Conservation (phyloP, 1,139 yeast genomes). For the Zygotorulaspora mrakii region DNA sequence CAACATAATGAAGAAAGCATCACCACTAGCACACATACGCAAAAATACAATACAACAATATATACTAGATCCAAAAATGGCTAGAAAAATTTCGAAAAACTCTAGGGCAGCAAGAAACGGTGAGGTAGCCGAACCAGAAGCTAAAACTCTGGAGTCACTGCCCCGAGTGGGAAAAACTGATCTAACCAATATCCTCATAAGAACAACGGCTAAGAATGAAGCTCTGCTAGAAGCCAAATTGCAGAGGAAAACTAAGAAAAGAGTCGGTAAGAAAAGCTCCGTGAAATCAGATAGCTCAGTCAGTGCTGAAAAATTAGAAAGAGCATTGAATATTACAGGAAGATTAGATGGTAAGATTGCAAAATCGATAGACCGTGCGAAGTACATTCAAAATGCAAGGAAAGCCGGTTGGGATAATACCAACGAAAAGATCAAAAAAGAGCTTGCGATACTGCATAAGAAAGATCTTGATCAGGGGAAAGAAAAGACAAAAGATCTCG, state of each 20-base stretch:
- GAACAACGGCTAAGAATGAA: slow-evolving; percentile 65
- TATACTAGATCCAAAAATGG: slow-evolving; percentile 32
- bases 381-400: slow-evolving; percentile 56
- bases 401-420: slow-evolving; percentile 72
- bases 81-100: slow-evolving; percentile 52
- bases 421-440: slow-evolving; percentile 46
- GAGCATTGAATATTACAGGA: slow-evolving; percentile 53
- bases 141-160: slow-evolving; percentile 46
- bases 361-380: slow-evolving; percentile 61
- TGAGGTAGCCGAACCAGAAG: slow-evolving; percentile 45
- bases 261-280: slow-evolving; percentile 37
- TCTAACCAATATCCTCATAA: slow-evolving; percentile 57
- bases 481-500: slow-evolving; percentile 4
- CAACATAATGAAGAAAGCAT: too few relatives aligned
- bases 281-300: slow-evolving; percentile 36
- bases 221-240: slow-evolving; percentile 54
- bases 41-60: too few relatives aligned
- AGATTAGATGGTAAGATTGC: slow-evolving; percentile 58
- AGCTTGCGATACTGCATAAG: slow-evolving; percentile 23
- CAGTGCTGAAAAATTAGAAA: slow-evolving; percentile 42
- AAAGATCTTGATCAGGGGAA: slow-evolving; percentile 3
- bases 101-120: slow-evolving; percentile 79
- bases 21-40: too few relatives aligned
- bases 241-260: slow-evolving; percentile 42
- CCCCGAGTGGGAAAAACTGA: slow-evolving; percentile 60